Evolutionary conservation across 2,329 filamentous ascomycete genomes (phyloP).

Genomic region (Emmonsia crescens): DNA sequence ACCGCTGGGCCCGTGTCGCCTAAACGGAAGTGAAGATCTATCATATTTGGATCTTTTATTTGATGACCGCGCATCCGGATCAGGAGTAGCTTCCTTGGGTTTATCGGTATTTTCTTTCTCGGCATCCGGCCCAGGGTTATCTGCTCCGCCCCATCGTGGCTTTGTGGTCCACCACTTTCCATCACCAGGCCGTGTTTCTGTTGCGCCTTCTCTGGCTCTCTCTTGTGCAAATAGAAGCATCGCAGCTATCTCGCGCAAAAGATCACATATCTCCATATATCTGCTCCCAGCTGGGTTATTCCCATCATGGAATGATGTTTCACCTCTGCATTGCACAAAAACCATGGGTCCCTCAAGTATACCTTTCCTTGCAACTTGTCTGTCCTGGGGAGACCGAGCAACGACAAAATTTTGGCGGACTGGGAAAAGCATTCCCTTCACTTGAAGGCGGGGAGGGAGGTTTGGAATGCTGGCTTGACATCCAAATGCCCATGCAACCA

Average conservation of each 20-base stretch:
- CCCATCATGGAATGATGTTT: conserved; percentile 41
- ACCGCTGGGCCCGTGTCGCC: conserved; percentile 22
- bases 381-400: conserved; percentile 43
- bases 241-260: conserved; percentile 47
- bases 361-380: conserved; percentile 41
- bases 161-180: conserved; percentile 51
- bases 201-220: conserved; percentile 44
- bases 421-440: conserved; percentile 44
- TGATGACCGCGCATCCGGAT: conserved; percentile 20
- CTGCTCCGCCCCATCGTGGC: conserved; percentile 46
- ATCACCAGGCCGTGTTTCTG: conserved; percentile 41
- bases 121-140: conserved; percentile 27
- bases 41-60: conserved; percentile 31
- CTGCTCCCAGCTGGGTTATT: conserved; percentile 22
- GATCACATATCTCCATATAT: conserved; percentile 38
- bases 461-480: conserved; percentile 41
- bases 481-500: conserved; percentile 47
- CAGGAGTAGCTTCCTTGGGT: conserved; percentile 15
- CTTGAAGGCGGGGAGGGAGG: conserved; percentile 37
- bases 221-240: conserved; percentile 51
- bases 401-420: conserved; percentile 46
- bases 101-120: conserved; percentile 22
- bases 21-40: conserved; percentile 22
- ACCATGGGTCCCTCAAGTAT: conserved; percentile 49
- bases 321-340: conserved; percentile 44